These are phyloP conservation scores for Vaccinium myrtillus DNA, from an alignment of 148 eudicot genomes.

Conservation along the genomic window DNA sequence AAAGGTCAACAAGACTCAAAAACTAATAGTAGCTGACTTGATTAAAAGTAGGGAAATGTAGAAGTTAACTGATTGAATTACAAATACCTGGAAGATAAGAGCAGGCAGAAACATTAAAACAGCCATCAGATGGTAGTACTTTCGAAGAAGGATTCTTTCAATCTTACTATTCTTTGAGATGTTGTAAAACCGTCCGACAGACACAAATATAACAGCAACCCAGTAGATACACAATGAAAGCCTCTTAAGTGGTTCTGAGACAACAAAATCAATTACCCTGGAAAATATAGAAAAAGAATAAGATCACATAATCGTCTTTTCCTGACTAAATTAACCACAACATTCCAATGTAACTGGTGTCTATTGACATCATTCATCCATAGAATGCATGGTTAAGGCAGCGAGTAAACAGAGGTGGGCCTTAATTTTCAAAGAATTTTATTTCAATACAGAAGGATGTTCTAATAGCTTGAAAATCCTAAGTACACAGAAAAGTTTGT, in stretches of 20 bases:
- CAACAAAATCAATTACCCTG: constrained; percentile 79
- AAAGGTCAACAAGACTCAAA: constrained; percentile 7
- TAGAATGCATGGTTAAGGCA: neutral
- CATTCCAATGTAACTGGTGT: neutral
- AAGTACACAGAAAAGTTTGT: constrained; percentile 9
- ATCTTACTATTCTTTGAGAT: constrained; percentile 84
- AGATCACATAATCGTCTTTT: neutral
- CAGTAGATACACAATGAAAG: constrained; percentile 80
- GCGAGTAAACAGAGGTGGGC: neutral
- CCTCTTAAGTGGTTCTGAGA: constrained; percentile 89
- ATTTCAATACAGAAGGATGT: neutral
- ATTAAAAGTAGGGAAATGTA: neutral
- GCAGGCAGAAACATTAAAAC: constrained; percentile 95
- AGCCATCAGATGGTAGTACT: constrained; percentile 94
- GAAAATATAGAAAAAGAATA: constrained; percentile 20
- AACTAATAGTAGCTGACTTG: constrained; percentile 1
- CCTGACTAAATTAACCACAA: constrained; percentile 4
- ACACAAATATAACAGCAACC: constrained; percentile 61
- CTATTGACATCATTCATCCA: neutral
- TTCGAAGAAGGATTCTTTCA: constrained; percentile 91
- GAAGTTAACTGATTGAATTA: neutral
- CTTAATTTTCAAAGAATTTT: neutral
- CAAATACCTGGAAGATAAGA: constrained; percentile 80
- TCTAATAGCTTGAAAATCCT: constrained; percentile 41
- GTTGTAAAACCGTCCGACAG: constrained; percentile 66